Percentiles rank a stretch among this genome's conserved stretches.
phyloP scores from a whole-genome alignment of 352 stramenopile genomes.

The Thalassiosira livingstoniorum region DNA sequence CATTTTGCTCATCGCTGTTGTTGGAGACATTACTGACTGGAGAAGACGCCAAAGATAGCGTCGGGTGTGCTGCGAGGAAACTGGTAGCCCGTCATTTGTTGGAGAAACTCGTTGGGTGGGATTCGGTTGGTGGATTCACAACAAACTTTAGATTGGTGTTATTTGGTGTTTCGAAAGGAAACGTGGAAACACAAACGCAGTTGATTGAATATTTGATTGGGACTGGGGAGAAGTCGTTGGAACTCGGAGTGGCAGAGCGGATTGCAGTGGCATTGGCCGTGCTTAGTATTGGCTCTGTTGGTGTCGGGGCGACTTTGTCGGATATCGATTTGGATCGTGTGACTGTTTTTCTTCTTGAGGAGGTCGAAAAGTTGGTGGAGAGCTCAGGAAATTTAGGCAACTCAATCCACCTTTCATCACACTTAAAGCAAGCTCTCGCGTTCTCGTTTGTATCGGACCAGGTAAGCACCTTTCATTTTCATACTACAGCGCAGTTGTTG shows the following conservation, averaged over 20 bases:
- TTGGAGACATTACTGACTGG: not conserved
- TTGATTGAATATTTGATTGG: not conserved
- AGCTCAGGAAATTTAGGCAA: no score
- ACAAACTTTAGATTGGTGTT: not conserved
- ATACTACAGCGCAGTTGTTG: no score
- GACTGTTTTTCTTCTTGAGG: not conserved
- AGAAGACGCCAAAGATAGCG: not conserved
- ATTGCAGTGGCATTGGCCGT: not conserved
- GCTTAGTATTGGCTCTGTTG: not conserved
- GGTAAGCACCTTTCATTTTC: not conserved
- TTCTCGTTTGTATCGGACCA: not conserved
- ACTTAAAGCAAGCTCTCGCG: not conserved
- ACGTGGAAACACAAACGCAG: not conserved
- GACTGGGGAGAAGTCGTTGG: not conserved
- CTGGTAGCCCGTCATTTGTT: not conserved
- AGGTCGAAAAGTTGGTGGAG: not conserved
- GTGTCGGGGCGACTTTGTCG: not conserved
- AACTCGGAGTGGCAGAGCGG: not conserved
- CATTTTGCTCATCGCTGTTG: not conserved
- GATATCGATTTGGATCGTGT: not conserved
- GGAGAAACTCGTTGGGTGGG: not conserved
- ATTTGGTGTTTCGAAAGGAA: not conserved
- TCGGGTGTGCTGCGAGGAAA: not conserved
- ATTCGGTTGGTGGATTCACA: not conserved
- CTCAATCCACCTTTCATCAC: not conserved